These are phyloP conservation scores for Heterobasidion parviporum DNA, from an alignment of 1,284 basidiomycete genomes.

Conservation along the genomic window DNA sequence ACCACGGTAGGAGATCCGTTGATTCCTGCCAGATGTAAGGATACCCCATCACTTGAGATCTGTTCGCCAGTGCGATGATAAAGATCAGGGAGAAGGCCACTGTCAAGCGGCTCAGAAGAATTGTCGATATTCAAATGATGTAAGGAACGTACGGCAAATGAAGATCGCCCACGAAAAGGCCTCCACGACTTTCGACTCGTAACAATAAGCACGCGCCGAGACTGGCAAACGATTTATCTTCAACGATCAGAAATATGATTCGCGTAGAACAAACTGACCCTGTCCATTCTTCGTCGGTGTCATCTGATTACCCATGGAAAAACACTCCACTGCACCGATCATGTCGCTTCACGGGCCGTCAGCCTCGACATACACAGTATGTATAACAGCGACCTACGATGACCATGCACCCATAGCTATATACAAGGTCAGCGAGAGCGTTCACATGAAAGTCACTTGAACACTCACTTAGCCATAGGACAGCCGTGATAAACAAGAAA, in stretches of 20 bases:
- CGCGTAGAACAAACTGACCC: conserved; percentile 30
- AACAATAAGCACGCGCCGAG: conserved; percentile 49
- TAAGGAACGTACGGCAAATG: conserved; percentile 36
- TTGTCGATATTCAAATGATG: conserved; percentile 25
- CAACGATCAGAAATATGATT: neutral
- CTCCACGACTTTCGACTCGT: conserved; percentile 70
- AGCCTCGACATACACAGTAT: neutral
- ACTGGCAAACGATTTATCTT: conserved; percentile 30
- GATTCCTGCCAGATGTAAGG: conserved; percentile 40
- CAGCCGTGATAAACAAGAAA: conserved; percentile 43
- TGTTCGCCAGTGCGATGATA: conserved; percentile 32
- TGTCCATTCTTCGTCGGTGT: conserved; percentile 45
- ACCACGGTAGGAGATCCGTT: conserved; percentile 44
- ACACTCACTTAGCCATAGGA: conserved; percentile 59
- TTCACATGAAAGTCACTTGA: neutral
- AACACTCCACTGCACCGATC: conserved; percentile 59
- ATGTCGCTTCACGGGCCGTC: conserved; percentile 43
- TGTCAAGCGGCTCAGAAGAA: conserved; percentile 16
- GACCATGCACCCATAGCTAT: conserved; percentile 70
- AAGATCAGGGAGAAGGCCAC: conserved; percentile 36
- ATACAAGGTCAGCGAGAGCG: neutral
- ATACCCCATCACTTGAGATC: conserved; percentile 34
- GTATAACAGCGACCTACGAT: conserved; percentile 35
- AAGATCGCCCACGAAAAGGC: conserved; percentile 75
- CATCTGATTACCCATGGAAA: conserved; percentile 34